Evolutionary conservation across 23 red algal species (phyloP).

Genomic region (Gracilariopsis chorda): DNA sequence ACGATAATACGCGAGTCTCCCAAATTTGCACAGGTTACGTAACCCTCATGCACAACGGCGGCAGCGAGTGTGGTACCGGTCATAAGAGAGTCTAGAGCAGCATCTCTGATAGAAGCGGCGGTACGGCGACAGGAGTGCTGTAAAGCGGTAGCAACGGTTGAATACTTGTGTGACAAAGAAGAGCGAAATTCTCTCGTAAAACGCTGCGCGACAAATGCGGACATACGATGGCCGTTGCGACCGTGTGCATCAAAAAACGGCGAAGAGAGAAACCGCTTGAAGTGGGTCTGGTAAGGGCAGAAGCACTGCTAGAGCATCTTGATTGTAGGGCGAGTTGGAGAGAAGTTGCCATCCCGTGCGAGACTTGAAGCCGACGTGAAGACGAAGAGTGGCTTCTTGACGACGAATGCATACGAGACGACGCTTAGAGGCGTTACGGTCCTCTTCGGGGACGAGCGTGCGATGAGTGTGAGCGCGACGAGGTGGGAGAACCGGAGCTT

Average conservation of each 20-base stretch:
- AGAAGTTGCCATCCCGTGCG: constrained; percentile 85
- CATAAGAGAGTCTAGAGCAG: constrained; percentile 22
- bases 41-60: constrained; percentile 39
- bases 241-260: constrained; percentile 89
- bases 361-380: constrained; percentile 55
- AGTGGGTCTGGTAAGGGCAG: constrained; percentile 31
- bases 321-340: constrained; percentile 51
- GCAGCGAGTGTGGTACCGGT: constrained; percentile 67
- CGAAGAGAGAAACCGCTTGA: constrained; percentile 19
- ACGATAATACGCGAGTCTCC: constrained; percentile 72
- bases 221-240: constrained; percentile 49
- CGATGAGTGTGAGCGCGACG: neutral
- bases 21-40: constrained; percentile 72
- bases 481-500: neutral
- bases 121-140: constrained; percentile 1
- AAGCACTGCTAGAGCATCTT: constrained; percentile 50
- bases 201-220: constrained; percentile 48
- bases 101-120: neutral
- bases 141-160: neutral
- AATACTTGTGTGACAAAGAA: neutral
- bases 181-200: constrained; percentile 2
- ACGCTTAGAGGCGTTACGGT: constrained; percentile 33
- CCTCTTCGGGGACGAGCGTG: neutral
- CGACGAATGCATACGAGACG: constrained; percentile 46
- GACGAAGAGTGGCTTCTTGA: constrained; percentile 41